Base-by-base conservation (phyloP, 345 rosid genomes). In the Sapria himalayana region DNA sequence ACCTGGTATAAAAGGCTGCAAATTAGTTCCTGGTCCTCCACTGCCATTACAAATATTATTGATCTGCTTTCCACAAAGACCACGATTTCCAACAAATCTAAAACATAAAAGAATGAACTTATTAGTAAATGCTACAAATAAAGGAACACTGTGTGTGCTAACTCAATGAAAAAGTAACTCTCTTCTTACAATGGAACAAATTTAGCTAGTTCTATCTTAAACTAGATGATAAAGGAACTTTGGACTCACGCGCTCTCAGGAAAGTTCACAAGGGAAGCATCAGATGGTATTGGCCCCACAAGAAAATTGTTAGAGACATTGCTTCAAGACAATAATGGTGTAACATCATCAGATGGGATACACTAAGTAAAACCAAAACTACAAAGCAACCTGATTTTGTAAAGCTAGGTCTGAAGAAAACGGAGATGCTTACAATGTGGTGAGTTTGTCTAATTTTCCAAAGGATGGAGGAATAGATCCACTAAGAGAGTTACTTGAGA, bases 231-330 rank as follows among this genome's bases (percentile, higher is more conserved):
- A 44, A 33, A 23, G 39, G 39, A 25, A 34, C 12, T 36, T 25
- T 56, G 25, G 50, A 66, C 93, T 74, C 66, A 89, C 95, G 92
- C 72, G 66, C 66, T 68, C 47, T 35, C 72, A 1, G 71, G 42
- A 52, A 74, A 71, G 45, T 45, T 72, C 64, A 40, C 27, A 32
- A 89, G 70, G 46, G 69, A 60, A 19, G 85, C 91, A 46, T 72
- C 71, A 15, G 77, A 66, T 51, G 98, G 98, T 61, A 89, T 76
- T 42, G 69, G 53, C 29, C 98, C 98, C 22, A 13, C 59, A 46
- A 89, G 76, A 57, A 89, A 82, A 66, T 89, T 89, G 64, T 78
- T 71, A 10, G 98, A 76, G 43, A 82, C 75, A 20, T 89, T 80
- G 58, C 98, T 89, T 71, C 56, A 62, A 34, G 48, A 46, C 22